Evolutionary conservation across 768 basidiomycete genomes (phyloP).

Genomic region (Lactarius tabidus): DNA sequence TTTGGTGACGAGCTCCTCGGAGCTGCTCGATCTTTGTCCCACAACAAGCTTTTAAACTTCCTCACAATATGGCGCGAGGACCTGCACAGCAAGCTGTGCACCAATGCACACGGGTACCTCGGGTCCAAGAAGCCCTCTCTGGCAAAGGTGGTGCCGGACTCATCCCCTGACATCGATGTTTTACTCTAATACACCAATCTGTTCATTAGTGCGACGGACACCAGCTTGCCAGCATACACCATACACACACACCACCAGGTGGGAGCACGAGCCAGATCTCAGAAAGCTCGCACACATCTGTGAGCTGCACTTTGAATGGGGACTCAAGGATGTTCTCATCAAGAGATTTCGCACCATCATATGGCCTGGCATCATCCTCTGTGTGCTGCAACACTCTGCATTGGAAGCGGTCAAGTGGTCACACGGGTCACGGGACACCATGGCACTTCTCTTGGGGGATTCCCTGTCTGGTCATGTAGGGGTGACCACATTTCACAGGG

Average conservation of each 20-base stretch:
- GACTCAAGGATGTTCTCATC: conserved; percentile 73
- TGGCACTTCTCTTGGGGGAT: too few species aligned
- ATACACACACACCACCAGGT: conserved; percentile 36
- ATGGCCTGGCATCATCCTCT: conserved; percentile 70
- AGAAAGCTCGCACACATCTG: conserved; percentile 71
- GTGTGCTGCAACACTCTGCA: conserved; percentile 63
- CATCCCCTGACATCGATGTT: conserved; percentile 71
- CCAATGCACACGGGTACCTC: conserved; percentile 60
- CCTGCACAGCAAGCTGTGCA: conserved; percentile 60
- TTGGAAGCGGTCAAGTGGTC: conserved; percentile 33
- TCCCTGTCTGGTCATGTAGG: too few species aligned
- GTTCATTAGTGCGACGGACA: conserved; percentile 60
- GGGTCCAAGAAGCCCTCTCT: conserved; percentile 62
- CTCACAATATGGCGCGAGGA: conserved; percentile 61
- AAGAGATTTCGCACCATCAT: conserved; percentile 81
- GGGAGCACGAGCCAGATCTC: conserved; percentile 60
- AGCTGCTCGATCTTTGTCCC: conserved; percentile 47
- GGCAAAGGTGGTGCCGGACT: conserved; percentile 56
- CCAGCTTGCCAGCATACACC: conserved; percentile 27
- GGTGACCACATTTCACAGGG: too few species aligned
- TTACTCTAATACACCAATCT: conserved; percentile 76
- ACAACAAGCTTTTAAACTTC: conserved; percentile 44
- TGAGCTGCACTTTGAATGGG: conserved; percentile 92
- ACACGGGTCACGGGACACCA: too few species aligned
- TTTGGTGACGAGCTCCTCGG: conserved; percentile 67